phyloP scores from a whole-genome alignment of 192 early-diverging fungal species.

The Chytriomyces sp. region DNA sequence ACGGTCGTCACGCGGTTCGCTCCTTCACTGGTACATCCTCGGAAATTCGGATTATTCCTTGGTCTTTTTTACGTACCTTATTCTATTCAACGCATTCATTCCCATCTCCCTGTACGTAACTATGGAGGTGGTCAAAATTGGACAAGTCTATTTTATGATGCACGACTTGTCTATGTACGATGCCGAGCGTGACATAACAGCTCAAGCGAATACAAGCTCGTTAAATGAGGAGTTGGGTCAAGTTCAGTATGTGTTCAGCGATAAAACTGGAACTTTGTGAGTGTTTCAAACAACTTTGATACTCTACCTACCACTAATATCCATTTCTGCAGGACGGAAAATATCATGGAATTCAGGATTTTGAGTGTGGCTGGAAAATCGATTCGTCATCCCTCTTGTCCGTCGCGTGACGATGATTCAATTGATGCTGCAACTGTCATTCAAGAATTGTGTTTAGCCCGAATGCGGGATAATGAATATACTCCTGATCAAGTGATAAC shows the following conservation, averaged over 20 bases:
- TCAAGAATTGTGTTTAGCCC: conserved; percentile 14
- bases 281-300: conserved; percentile 3
- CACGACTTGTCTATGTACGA: conserved; percentile 82
- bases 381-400: conserved; percentile 26
- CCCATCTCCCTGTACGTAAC: conserved; percentile 88
- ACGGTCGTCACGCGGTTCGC: not conserved
- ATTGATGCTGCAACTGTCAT: conserved; percentile 23
- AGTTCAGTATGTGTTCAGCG: conserved; percentile 82
- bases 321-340: conserved; percentile 59
- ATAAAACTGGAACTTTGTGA: conserved; percentile 84
- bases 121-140: conserved; percentile 80
- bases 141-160: conserved; percentile 76
- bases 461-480: not conserved
- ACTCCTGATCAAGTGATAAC: conserved; percentile 29
- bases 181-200: conserved; percentile 66
- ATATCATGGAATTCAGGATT: conserved; percentile 74
- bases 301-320: not conserved
- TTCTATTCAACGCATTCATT: conserved; percentile 83
- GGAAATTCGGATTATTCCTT: conserved; percentile 13
- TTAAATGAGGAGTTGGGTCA: conserved; percentile 89
- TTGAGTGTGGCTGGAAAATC: conserved; percentile 40
- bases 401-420: conserved; percentile 12
- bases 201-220: conserved; percentile 73
- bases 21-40: conserved; percentile 26
- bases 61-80: conserved; percentile 69